phyloP scores from a whole-genome alignment of 768 basidiomycete species.

The Dioszegia hungarica region DNA sequence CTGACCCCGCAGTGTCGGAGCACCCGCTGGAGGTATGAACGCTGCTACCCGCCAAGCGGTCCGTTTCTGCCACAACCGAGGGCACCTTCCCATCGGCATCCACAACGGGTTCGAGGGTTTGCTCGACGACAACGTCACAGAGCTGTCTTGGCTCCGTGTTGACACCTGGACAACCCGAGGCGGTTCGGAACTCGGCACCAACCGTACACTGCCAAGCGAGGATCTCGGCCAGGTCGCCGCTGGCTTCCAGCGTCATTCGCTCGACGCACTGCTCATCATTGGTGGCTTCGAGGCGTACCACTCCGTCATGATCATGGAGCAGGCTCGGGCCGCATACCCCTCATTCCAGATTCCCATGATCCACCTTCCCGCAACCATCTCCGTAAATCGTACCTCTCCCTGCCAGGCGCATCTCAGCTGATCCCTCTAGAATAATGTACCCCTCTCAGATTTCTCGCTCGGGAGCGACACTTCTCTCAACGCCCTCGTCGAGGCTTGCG shows the following conservation, averaged over 20 bases:
- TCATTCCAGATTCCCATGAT: slow-evolving; percentile 93
- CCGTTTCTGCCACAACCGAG: slow-evolving; percentile 85
- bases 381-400: slow-evolving; percentile 36
- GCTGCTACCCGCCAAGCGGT: slow-evolving; percentile 92
- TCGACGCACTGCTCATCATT: slow-evolving; percentile 79
- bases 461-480: slow-evolving; percentile 98
- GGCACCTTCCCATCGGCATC: slow-evolving; percentile 85
- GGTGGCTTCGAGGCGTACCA: slow-evolving; percentile 96
- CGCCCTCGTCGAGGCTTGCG: slow-evolving; percentile 93
- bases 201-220: slow-evolving; percentile 75
- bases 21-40: slow-evolving; percentile 98
- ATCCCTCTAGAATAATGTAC: slow-evolving; percentile 71
- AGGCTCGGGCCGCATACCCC: slow-evolving; percentile 75
- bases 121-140: slow-evolving; percentile 77
- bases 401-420: background rate
- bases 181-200: slow-evolving; percentile 95
- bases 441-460: slow-evolving; percentile 90
- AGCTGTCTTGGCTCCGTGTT: slow-evolving; percentile 91
- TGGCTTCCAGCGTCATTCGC: slow-evolving; percentile 77
- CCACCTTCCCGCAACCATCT: slow-evolving; percentile 92
- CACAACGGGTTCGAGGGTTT: slow-evolving; percentile 96
- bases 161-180: slow-evolving; percentile 95
- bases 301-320: slow-evolving; percentile 69
- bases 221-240: slow-evolving; percentile 85
- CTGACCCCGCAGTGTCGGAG: slow-evolving; percentile 67